Base-by-base conservation (phyloP, 2,329 filamentous ascomycete genomes). In the Fusarium sp. region DNA sequence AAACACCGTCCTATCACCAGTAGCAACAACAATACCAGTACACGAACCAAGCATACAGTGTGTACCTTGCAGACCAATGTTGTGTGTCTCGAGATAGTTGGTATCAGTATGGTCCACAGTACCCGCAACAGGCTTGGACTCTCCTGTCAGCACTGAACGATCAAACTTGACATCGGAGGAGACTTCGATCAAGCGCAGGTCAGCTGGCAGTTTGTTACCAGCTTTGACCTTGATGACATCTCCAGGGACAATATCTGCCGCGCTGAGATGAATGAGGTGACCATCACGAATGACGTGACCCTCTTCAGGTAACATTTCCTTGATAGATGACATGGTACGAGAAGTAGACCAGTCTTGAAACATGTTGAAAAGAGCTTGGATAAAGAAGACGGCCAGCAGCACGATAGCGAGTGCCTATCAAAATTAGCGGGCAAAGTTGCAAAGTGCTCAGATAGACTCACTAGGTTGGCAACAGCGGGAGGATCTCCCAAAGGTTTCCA, bases 51-150 rank as follows among this genome's bases (percentile, higher is more conserved):
- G 90, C 7, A 92, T 89, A 72, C 92, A 94, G 75, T 94, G 91
- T 1, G 92, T 94, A n/a, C 93, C 92, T 77, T 94, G 92, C 13
- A 95, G 85, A 26, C 92, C 92, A 57, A 95, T 93, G 73, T 90
- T 92, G 56, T 88, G 88, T 6, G 92, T 94, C 77, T 95, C 92
- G 3, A 64, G 61, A 10, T 64, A 64, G 2, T 64, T 64, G 1
- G 56, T 63, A 38, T 63, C 60, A 2, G 60, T 63, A 3, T 63
- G 60, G 1, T 63, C 45, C 1, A 63, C 57, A 23, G 45, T 40
- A 11, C 60, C 60, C 2, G 45, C 57, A 7, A 63, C 60, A 4
- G 60, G 60, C 12, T 62, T 61, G 1, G 61, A 64, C 27, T 64
- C 61, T 20, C 61, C 58, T 0, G 61, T 64, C 1, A 64, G 61